These are phyloP conservation scores for Tagetes erecta DNA, from an alignment of 129 eudicot genomes.

Conservation along the genomic window DNA sequence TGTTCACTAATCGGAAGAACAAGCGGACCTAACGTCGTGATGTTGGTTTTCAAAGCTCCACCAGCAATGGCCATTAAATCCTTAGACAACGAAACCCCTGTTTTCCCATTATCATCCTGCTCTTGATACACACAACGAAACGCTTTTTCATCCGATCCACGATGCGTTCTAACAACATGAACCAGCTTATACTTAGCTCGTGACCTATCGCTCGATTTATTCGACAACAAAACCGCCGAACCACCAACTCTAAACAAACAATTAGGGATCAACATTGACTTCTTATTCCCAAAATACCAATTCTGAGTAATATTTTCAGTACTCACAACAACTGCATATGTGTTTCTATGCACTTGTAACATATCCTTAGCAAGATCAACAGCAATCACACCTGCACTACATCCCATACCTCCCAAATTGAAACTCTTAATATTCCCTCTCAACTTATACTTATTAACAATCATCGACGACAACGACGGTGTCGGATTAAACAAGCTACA, in stretches of 20 bases:
- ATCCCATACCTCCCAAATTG: neutral
- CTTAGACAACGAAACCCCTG: slow-evolving; percentile 66
- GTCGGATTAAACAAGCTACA: slow-evolving; percentile 78
- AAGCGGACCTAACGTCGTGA: slow-evolving; percentile 71
- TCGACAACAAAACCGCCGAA: slow-evolving; percentile 46
- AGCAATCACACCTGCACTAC: neutral
- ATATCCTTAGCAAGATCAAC: slow-evolving; percentile 1
- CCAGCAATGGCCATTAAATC: slow-evolving; percentile 85
- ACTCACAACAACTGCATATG: neutral
- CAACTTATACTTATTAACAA: slow-evolving; percentile 68
- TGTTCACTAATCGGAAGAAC: slow-evolving; percentile 77
- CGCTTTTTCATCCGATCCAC: slow-evolving; percentile 68
- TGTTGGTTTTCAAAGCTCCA: slow-evolving; percentile 64
- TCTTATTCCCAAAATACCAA: slow-evolving; percentile 3
- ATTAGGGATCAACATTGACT: slow-evolving; percentile 19
- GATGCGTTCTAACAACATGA: slow-evolving; percentile 69
- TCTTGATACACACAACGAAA: slow-evolving; percentile 68
- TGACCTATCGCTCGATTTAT: slow-evolving; percentile 43
- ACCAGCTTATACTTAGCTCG: slow-evolving; percentile 70
- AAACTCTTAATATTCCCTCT: slow-evolving; percentile 37
- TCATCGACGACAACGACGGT: slow-evolving; percentile 66
- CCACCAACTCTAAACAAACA: slow-evolving; percentile 8
- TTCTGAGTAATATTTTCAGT: slow-evolving; percentile 3
- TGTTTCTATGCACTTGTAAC: neutral
- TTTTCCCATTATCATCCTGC: slow-evolving; percentile 55